Evolutionary conservation across 148 eudicot species (phyloP), one percentile per base, ranked within the genome.

Genomic region (Diospyros kaki): DNA sequence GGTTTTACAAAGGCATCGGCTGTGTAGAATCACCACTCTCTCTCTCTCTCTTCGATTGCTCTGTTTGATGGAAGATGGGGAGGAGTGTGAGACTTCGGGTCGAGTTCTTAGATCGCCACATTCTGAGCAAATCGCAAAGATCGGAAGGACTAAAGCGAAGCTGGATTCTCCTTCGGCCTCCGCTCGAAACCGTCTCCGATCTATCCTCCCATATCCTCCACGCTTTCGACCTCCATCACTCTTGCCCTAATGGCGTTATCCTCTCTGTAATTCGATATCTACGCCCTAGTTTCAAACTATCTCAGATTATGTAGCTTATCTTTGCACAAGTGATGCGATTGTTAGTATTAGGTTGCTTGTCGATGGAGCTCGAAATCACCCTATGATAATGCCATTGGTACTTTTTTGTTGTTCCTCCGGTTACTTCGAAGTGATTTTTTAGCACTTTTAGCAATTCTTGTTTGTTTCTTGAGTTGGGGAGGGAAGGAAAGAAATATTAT

Each of bases 231-330:
- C 97, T 94, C 78, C 71, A 74, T 66, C 62, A 76, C 9, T 81
- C 95, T 73, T 94, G 97, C 84, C 93, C 97, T 68, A 46, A 89
- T 80, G 97, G 98, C 82, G 60, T 94, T 69, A 65, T 84, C 46
- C 97, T 94, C 84, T 89, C 77, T 78, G 98, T 94, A 89, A 48
- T 65, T 64, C 42, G 52, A 41, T 72, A 44, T 65, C 50, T 4
- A 62, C 69, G 79, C 73, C 53, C 45, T 14, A n/a, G 17, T 85
- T 1, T 55, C 54, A 2, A 68, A 68, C 7, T 14, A 68, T 5
- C 2, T 9, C 72, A 4, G 40, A 50, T 52, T 68, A 50, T 17
- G 3, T 50, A 13, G 72, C 59, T 51, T 38, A 39, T 68, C 12
- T 51, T 68, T n/a, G 72, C 38, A 13, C 11, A 9, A 38, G 40